Percentiles rank a stretch among this genome's conserved stretches.
Evolutionary conservation across 305 asterid genomes (phyloP).

Genomic region (Andrographis paniculata): DNA sequence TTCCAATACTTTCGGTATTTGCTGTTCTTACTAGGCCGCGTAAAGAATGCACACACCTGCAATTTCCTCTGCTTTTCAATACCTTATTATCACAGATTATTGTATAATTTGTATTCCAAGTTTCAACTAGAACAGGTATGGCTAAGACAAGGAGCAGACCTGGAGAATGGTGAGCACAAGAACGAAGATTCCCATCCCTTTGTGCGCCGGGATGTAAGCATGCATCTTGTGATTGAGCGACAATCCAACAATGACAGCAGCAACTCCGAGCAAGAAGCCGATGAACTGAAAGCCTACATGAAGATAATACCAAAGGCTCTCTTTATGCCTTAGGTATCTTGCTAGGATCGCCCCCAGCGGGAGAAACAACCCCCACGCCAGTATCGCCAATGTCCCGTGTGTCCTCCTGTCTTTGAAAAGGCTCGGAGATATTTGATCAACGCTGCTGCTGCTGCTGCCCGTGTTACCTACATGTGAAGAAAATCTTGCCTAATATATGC

Average conservation of each 20-base stretch:
- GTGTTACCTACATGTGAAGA: conserved; percentile 40
- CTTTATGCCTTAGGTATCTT: conserved; percentile 60
- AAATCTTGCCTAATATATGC: background rate
- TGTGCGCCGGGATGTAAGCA: conserved; percentile 55
- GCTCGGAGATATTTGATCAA: conserved; percentile 23
- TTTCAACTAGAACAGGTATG: too few species aligned
- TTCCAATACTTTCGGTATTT: conserved; percentile 63
- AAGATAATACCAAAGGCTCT: conserved; percentile 64
- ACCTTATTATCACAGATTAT: background rate
- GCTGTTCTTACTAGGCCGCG: conserved; percentile 59
- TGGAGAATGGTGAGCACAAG: conserved; percentile 65
- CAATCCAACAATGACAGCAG: conserved; percentile 60
- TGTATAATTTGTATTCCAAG: too few species aligned
- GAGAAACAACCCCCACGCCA: conserved; percentile 80
- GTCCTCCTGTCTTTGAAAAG: conserved; percentile 48
- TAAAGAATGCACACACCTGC: conserved; percentile 72
- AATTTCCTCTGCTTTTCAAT: background rate
- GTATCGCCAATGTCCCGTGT: conserved; percentile 61
- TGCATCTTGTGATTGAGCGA: conserved; percentile 56
- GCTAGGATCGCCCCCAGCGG: conserved; percentile 76
- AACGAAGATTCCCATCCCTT: conserved; percentile 72
- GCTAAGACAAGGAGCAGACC: conserved; percentile 47
- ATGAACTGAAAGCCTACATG: conserved; percentile 61
- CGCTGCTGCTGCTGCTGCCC: conserved; percentile 24
- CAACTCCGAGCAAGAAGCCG: conserved; percentile 67